Percentiles rank a stretch among this genome's conserved stretches.
Evolutionary conservation across 495 filamentous ascomycete genomes (phyloP).

Genomic region (Hypoxylon lienhwacheense): DNA sequence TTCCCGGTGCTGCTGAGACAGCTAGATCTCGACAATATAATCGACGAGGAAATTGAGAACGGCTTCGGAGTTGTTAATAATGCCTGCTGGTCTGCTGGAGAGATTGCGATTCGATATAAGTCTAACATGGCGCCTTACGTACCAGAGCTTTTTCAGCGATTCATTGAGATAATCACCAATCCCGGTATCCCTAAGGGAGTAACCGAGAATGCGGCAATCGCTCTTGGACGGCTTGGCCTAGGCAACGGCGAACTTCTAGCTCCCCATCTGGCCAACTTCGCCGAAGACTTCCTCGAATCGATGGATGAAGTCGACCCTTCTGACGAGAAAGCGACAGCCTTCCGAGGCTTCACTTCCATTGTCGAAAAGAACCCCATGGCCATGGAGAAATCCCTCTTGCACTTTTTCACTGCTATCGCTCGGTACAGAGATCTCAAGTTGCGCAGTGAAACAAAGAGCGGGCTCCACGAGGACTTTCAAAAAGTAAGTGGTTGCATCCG

Average conservation of each 20-base stretch:
- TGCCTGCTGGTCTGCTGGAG: conserved; percentile 95
- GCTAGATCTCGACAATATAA: conserved; percentile 75
- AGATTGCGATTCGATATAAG: conserved; percentile 83
- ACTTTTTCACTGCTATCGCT: conserved; percentile 85
- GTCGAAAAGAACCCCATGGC: conserved; percentile 86
- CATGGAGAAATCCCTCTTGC: conserved; percentile 80
- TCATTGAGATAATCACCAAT: conserved; percentile 77
- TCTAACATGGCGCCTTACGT: conserved; percentile 73
- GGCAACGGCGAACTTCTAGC: conserved; percentile 75
- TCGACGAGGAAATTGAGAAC: conserved; percentile 72
- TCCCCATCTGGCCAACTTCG: conserved; percentile 78
- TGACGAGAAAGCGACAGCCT: conserved; percentile 91
- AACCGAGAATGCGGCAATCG: conserved; percentile 92
- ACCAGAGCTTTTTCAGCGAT: conserved; percentile 71
- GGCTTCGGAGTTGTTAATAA: conserved; percentile 95
- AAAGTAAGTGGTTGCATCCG: conserved; percentile 36
- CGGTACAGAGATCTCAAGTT: conserved; percentile 63
- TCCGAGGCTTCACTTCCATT: conserved; percentile 83
- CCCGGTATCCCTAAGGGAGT: conserved; percentile 86
- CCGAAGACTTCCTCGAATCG: conserved; percentile 75
- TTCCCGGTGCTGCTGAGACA: conserved; percentile 82
- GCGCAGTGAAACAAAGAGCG: conserved; percentile 48
- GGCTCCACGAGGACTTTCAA: conserved; percentile 52
- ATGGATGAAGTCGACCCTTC: conserved; percentile 85
- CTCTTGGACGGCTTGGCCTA: conserved; percentile 86